Percentiles rank a stretch among this genome's conserved stretches.
These are phyloP conservation scores for Nannizzia gypsea DNA, from an alignment of 2,329 filamentous ascomycete species.

Conservation along the genomic window DNA sequence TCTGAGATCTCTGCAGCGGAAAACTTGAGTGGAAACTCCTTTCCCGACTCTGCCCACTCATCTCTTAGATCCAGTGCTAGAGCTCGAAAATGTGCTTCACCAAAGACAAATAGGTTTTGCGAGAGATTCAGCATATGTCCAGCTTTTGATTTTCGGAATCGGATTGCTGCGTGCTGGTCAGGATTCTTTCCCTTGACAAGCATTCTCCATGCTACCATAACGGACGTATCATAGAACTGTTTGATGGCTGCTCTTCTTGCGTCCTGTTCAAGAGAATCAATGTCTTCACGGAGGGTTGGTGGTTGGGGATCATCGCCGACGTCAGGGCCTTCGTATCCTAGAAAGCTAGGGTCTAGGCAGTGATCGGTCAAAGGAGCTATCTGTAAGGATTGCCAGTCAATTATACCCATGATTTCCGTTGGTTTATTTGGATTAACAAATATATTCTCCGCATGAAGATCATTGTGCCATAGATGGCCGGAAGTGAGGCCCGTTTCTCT, in stretches of 20 bases:
- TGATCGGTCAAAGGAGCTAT: constrained; percentile 18
- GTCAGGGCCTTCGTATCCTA: constrained; percentile 19
- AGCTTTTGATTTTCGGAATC: constrained; percentile 11
- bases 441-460: constrained; percentile 32
- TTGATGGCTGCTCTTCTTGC: not conserved
- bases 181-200: constrained; percentile 11
- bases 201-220: constrained; percentile 11
- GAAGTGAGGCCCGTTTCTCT: constrained; percentile 5
- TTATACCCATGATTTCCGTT: constrained; percentile 16
- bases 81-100: constrained; percentile 20
- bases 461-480: constrained; percentile 31
- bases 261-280: not conserved
- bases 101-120: constrained; percentile 22
- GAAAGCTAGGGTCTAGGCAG: constrained; percentile 14
- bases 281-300: not conserved
- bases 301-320: constrained; percentile 17
- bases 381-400: constrained; percentile 19
- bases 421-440: constrained; percentile 22
- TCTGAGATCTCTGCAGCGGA: not conserved
- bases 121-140: constrained; percentile 22
- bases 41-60: not conserved
- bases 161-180: constrained; percentile 7
- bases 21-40: not conserved
- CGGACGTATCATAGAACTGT: not conserved
- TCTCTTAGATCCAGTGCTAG: not conserved